phyloP scores from a whole-genome alignment of 2,329 filamentous ascomycete genomes.

The Colletotrichum sojae region DNA sequence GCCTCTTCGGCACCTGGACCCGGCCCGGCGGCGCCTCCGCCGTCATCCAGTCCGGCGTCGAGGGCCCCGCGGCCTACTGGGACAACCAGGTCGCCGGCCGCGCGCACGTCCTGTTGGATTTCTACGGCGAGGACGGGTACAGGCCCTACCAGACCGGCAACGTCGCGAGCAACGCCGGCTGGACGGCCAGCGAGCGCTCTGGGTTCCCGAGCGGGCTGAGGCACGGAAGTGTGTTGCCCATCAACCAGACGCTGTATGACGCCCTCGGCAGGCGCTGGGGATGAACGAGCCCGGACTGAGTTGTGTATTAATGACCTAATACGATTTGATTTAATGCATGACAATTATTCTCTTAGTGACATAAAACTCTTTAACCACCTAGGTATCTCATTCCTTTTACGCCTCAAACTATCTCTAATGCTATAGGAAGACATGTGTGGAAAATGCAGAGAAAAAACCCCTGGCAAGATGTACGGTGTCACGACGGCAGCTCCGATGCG shows the following conservation, averaged over 20 bases:
- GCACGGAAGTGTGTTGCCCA: slow-evolving; percentile 65
- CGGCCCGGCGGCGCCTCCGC: slow-evolving; percentile 59
- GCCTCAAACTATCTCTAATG: no score
- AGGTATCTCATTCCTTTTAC: no score
- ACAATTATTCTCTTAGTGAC: no score
- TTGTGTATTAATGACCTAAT: not conserved
- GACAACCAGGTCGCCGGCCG: slow-evolving; percentile 57
- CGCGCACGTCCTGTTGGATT: slow-evolving; percentile 65
- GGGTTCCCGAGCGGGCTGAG: slow-evolving; percentile 63
- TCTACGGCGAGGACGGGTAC: slow-evolving; percentile 64
- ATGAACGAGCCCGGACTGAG: no score
- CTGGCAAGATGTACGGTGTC: no score
- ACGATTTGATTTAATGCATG: no score
- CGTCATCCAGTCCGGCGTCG: slow-evolving; percentile 58
- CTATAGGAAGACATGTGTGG: no score
- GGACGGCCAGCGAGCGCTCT: slow-evolving; percentile 58
- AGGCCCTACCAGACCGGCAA: slow-evolving; percentile 62
- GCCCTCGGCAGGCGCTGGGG: slow-evolving; percentile 44
- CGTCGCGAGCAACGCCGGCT: slow-evolving; percentile 58
- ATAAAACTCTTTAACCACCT: no score
- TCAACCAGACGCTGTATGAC: slow-evolving; percentile 59
- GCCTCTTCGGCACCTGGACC: slow-evolving; percentile 67
- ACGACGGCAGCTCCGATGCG: not conserved
- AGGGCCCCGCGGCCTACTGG: slow-evolving; percentile 60
- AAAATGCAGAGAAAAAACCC: no score